These are phyloP conservation scores for Saposhnikovia divaricata DNA, from an alignment of 129 eudicot species.

Conservation along the genomic window DNA sequence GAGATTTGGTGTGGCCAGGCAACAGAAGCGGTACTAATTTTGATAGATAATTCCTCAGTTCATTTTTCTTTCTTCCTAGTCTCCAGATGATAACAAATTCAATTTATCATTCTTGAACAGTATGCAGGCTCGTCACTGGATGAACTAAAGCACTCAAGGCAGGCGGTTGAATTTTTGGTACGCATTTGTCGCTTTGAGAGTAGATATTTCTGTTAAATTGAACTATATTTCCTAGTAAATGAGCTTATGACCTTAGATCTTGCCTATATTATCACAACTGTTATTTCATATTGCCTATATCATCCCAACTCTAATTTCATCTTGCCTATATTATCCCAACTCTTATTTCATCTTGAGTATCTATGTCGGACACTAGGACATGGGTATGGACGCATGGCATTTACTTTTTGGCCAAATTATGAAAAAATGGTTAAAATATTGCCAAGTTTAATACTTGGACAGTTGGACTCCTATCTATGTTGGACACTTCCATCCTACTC, in stretches of 20 bases:
- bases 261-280: background rate
- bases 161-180: constrained; percentile 90
- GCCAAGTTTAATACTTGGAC: background rate
- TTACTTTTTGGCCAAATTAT: background rate
- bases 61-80: background rate
- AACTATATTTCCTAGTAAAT: background rate
- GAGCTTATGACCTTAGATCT: background rate
- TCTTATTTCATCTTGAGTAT: background rate
- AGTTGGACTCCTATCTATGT: background rate
- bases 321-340: background rate
- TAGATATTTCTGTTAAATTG: background rate
- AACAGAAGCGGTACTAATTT: constrained; percentile 9
- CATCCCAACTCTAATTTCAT: background rate
- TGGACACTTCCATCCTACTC: background rate
- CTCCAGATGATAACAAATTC: constrained; percentile 4
- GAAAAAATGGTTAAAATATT: background rate
- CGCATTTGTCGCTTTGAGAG: constrained; percentile 5
- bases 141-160: constrained; percentile 56
- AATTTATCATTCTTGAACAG: constrained; percentile 24
- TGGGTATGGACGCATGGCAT: background rate
- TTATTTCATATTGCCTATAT: background rate
- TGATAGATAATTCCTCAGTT: background rate
- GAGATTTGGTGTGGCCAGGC: constrained; percentile 68
- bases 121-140: constrained; percentile 64
- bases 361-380: background rate